These are phyloP conservation scores for Tuber microsphaerosporum DNA, from an alignment of 495 filamentous ascomycete genomes.

Conservation along the genomic window DNA sequence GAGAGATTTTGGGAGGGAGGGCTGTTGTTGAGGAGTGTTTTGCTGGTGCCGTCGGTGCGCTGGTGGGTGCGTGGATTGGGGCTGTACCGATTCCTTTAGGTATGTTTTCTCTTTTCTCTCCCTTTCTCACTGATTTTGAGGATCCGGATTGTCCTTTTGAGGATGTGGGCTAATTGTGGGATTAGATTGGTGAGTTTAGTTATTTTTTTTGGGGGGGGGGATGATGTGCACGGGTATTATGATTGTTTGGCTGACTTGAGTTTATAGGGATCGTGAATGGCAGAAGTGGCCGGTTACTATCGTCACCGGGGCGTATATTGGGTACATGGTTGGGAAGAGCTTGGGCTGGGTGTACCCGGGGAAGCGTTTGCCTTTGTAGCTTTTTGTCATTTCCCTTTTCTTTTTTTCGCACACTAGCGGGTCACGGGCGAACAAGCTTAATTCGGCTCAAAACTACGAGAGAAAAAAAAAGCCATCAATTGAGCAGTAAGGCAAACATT, in stretches of 20 bases:
- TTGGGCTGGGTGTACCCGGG: constrained; percentile 58
- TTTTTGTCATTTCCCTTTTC: neutral
- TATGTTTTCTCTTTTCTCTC: constrained; percentile 17
- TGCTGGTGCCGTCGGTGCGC: constrained; percentile 58
- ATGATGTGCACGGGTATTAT: neutral
- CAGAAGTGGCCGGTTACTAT: constrained; percentile 96
- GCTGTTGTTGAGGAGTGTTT: constrained; percentile 58
- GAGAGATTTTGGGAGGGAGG: constrained; percentile 55
- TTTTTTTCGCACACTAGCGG: neutral
- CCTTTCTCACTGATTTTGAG: neutral
- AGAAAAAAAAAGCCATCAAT: neutral
- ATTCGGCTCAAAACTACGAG: neutral
- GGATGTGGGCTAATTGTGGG: neutral
- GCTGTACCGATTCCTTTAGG: constrained; percentile 87
- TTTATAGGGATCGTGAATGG: constrained; percentile 74
- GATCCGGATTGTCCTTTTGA: constrained; percentile 6
- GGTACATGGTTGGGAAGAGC: constrained; percentile 57
- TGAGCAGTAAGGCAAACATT: neutral
- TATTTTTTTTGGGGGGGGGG: neutral
- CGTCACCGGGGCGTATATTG: constrained; percentile 61
- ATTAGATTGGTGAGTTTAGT: constrained; percentile 26
- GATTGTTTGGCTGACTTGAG: constrained; percentile 12
- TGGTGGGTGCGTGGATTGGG: constrained; percentile 67
- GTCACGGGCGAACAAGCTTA: neutral
- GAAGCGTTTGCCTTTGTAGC: constrained; percentile 54